Conservation (phyloP, 2,329 filamentous ascomycete genomes). For the Lachnellula subtilissima region DNA sequence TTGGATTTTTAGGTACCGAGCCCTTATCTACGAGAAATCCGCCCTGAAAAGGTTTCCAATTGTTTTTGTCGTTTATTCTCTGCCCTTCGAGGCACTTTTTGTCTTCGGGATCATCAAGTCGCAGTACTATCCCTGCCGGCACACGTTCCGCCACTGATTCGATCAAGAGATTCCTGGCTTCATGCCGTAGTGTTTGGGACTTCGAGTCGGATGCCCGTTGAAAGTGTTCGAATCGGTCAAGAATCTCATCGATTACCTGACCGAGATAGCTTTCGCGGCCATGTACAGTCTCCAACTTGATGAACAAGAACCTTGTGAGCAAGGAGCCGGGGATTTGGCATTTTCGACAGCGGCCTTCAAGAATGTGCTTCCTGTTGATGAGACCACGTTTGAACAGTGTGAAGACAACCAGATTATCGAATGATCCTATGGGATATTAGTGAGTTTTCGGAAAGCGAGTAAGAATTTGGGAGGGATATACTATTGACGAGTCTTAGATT, state of each 20-base stretch:
- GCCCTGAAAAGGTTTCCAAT: neutral
- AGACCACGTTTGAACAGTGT: neutral
- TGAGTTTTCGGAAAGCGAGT: neutral
- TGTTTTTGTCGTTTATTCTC: neutral
- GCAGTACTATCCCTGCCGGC: neutral
- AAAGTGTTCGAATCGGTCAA: neutral
- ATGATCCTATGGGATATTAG: neutral
- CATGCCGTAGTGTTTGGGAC: neutral
- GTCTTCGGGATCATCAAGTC: neutral
- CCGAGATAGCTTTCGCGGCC: neutral
- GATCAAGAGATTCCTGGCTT: neutral
- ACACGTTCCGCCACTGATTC: neutral
- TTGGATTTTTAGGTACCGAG: neutral
- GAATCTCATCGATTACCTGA: neutral
- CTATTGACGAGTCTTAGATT: neutral
- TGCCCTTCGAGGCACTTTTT: neutral
- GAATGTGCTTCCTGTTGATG: neutral
- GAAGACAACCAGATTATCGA: neutral
- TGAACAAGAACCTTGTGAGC: neutral
- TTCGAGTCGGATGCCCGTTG: neutral
- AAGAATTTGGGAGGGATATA: neutral
- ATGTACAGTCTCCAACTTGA: neutral
- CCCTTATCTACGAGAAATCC: neutral
- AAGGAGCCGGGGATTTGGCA: neutral
- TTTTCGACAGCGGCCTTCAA: neutral